phyloP scores from a whole-genome alignment of 306 rosid species.

The Rubus parviflorus region DNA sequence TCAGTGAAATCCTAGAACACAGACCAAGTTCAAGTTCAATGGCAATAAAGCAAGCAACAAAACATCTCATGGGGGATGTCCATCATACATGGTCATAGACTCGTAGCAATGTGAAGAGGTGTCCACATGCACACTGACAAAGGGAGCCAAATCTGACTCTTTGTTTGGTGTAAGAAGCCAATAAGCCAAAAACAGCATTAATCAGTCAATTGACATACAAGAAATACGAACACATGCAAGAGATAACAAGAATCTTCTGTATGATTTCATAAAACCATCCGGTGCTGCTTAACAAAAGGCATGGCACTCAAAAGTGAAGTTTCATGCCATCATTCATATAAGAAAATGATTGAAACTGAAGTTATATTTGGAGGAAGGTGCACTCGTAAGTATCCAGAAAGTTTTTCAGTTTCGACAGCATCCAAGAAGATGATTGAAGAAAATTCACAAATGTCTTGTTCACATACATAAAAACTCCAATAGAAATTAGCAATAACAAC shows the following conservation, averaged over 20 bases:
- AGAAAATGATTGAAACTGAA: background rate
- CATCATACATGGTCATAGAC: no score
- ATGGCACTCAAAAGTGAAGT: background rate
- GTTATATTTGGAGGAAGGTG: background rate
- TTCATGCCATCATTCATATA: background rate
- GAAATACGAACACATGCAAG: conserved; percentile 3
- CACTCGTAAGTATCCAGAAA: background rate
- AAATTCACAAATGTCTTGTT: background rate
- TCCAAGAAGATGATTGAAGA: background rate
- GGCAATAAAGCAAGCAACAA: conserved; percentile 1
- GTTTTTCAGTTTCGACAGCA: background rate
- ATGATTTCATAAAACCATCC: background rate
- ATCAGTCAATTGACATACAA: background rate
- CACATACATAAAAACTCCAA: background rate
- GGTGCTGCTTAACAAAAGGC: background rate
- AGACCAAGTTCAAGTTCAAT: conserved; percentile 6
- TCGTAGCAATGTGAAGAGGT: no score
- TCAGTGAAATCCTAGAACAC: background rate
- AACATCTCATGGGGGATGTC: no score
- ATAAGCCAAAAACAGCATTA: background rate
- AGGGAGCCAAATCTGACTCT: conserved; percentile 3
- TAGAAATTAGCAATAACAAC: background rate
- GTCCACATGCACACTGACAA: no score
- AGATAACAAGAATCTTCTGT: background rate
- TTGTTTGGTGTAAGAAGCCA: background rate